phyloP scores from a whole-genome alignment of 352 stramenopile genomes.

The Peronospora farinosa region DNA sequence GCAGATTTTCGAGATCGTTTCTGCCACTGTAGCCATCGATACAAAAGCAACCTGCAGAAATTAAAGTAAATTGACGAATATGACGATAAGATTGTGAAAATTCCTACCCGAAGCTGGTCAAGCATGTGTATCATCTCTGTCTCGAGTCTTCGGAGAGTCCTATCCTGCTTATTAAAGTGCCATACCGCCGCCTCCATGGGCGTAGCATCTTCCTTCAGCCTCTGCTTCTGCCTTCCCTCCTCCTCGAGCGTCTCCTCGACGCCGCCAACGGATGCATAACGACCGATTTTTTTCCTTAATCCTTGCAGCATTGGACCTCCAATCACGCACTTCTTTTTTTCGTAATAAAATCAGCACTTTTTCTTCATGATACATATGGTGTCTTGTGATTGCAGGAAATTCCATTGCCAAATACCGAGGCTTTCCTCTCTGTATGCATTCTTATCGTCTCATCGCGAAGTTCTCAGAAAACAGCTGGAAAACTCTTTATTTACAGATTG shows the following conservation, averaged over 20 bases:
- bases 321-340: neutral
- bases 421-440: conserved; percentile 6
- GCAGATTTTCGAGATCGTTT: conserved; percentile 51
- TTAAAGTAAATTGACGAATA: neutral
- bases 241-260: conserved; percentile 15
- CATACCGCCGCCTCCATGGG: conserved; percentile 32
- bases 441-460: conserved; percentile 18
- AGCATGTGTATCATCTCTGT: conserved; percentile 45
- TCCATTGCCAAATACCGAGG: conserved; percentile 8
- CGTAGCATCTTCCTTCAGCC: conserved; percentile 19
- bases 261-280: conserved; percentile 23
- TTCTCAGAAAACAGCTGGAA: conserved; percentile 18
- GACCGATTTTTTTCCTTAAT: conserved; percentile 54
- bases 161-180: conserved; percentile 52
- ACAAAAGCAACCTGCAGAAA: conserved; percentile 29
- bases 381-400: conserved; percentile 6
- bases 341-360: conserved; percentile 5
- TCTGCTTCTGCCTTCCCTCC: neutral
- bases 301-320: conserved; percentile 43
- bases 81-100: neutral
- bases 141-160: conserved; percentile 43
- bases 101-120: conserved; percentile 42
- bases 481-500: neutral
- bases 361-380: conserved; percentile 14
- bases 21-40: conserved; percentile 44